phyloP scores from a whole-genome alignment of 2,329 filamentous ascomycete genomes.

The Ophiognomonia clavigignenti-juglandacearum region DNA sequence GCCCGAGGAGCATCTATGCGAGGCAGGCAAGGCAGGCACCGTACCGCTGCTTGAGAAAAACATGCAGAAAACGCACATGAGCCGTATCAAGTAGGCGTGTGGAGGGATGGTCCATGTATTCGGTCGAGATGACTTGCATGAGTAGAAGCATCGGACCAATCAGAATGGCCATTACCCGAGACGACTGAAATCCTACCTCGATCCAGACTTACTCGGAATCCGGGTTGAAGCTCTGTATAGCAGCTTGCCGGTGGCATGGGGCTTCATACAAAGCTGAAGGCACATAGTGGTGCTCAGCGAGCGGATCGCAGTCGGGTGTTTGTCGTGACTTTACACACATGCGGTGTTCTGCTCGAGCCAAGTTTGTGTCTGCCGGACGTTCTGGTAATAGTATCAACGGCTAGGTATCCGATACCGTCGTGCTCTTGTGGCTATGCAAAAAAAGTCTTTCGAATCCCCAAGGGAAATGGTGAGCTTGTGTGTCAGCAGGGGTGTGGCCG shows the following conservation, averaged over 20 bases:
- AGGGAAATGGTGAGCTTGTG: conserved; percentile 22
- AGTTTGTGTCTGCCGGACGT: conserved; percentile 1
- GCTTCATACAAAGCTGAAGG: no score
- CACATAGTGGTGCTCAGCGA: no score
- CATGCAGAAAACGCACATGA: no score
- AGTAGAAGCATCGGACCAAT: conserved; percentile 11
- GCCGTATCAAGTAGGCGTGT: not conserved
- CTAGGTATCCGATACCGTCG: conserved; percentile 7
- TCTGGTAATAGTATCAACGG: not conserved
- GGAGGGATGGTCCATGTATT: conserved; percentile 15
- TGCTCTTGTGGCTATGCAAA: conserved; percentile 24
- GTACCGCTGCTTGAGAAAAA: not conserved
- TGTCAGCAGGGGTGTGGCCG: conserved; percentile 18
- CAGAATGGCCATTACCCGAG: conserved; percentile 16
- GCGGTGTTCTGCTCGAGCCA: no score
- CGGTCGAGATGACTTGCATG: conserved; percentile 14
- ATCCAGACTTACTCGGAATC: conserved; percentile 5
- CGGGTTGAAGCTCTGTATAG: conserved; percentile 3
- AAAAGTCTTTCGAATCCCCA: conserved; percentile 21
- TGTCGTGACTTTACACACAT: not conserved
- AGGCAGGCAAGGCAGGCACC: not conserved
- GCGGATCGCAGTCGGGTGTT: not conserved
- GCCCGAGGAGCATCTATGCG: no score
- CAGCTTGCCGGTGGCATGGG: conserved; percentile 9
- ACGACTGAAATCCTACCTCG: conserved; percentile 11